These are phyloP conservation scores for Alternaria incomplexa DNA, from an alignment of 2,329 filamentous ascomycete species.

Conservation along the genomic window DNA sequence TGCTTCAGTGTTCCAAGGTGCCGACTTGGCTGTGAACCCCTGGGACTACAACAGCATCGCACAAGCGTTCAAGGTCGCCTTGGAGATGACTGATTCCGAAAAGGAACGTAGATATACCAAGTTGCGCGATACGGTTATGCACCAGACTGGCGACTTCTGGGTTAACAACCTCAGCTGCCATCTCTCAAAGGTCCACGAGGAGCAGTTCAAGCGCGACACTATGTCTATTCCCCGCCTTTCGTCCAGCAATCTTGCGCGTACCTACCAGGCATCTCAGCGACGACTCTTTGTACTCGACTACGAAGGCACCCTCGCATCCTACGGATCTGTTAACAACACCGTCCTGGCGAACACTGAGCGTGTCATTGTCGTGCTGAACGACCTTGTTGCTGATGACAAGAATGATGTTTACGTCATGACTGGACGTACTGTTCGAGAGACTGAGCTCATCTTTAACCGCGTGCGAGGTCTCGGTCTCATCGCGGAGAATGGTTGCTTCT, in stretches of 20 bases:
- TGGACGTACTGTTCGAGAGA: conserved; percentile 81
- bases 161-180: conserved; percentile 75
- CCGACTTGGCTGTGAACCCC: conserved; percentile 86
- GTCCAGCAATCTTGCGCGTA: conserved; percentile 65
- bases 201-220: conserved; percentile 84
- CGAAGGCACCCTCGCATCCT: conserved; percentile 88
- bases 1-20: conserved; percentile 79
- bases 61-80: conserved; percentile 79
- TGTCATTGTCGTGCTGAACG: conserved; percentile 81
- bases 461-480: conserved; percentile 87
- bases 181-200: conserved; percentile 77
- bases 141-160: conserved; percentile 87
- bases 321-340: conserved; percentile 82
- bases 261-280: conserved; percentile 70
- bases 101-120: conserved; percentile 76
- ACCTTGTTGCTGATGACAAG: conserved; percentile 76
- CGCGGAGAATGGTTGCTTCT: conserved; percentile 92
- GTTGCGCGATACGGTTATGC: conserved; percentile 74
- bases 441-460: conserved; percentile 83
- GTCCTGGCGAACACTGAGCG: conserved; percentile 86
- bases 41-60: conserved; percentile 93
- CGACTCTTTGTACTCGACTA: conserved; percentile 92
- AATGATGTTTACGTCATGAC: conserved; percentile 97
- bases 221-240: conserved; percentile 86
- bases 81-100: conserved; percentile 80